phyloP scores from a whole-genome alignment of 306 rosid genomes.

The Styphnolobium japonicum region DNA sequence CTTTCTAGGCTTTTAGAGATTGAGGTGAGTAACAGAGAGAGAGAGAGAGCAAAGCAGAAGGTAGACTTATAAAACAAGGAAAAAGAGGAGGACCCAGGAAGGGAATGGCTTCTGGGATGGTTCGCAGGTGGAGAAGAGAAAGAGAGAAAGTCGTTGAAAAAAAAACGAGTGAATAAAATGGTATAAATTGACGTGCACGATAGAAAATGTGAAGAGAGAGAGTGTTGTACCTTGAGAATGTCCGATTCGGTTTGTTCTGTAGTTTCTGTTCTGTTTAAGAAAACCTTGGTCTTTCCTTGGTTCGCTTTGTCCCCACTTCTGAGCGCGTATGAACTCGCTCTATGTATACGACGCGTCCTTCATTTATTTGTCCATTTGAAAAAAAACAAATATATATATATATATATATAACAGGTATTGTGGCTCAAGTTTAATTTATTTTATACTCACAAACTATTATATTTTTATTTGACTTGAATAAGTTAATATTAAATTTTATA shows the following conservation, averaged over 20 bases:
- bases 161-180: slow-evolving; percentile 41
- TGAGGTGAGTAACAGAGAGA: background rate
- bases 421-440: too few species aligned
- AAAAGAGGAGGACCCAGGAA: background rate
- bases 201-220: background rate
- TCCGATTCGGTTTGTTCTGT: slow-evolving; percentile 13
- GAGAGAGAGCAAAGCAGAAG: background rate
- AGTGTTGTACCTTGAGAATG: background rate
- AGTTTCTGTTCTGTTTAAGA: background rate
- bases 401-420: too few species aligned
- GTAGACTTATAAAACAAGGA: background rate
- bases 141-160: slow-evolving; percentile 35
- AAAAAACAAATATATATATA: too few species aligned
- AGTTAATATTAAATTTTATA: too few species aligned
- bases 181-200: background rate
- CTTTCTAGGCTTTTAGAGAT: background rate
- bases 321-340: background rate
- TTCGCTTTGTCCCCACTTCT: background rate
- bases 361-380: background rate
- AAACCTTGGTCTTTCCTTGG: background rate
- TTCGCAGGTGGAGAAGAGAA: slow-evolving; percentile 3
- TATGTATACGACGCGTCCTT: background rate
- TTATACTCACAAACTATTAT: too few species aligned
- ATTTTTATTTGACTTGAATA: too few species aligned
- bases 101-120: slow-evolving; percentile 18